Conservation (phyloP, 2,329 filamentous ascomycete genomes). For the Neonectria coccinea region DNA sequence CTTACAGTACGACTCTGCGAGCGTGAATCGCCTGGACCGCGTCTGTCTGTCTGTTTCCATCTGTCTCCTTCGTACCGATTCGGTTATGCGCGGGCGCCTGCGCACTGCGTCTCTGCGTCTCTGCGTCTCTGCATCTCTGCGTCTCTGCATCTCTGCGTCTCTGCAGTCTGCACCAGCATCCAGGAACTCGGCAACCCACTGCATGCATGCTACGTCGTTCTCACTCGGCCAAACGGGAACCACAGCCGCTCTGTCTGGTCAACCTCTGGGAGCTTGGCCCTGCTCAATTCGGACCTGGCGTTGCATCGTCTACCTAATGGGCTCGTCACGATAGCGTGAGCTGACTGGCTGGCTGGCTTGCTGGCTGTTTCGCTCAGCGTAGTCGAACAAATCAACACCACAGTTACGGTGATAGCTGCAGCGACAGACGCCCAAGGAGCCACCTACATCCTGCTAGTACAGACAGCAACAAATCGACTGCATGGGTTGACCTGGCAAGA, state of each 20-base stretch:
- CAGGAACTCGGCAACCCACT: slow-evolving; percentile 8
- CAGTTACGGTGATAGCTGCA: slow-evolving; percentile 21
- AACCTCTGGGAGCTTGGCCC: neutral
- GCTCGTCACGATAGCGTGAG: slow-evolving; percentile 2
- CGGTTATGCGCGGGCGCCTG: slow-evolving; percentile 11
- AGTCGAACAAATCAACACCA: slow-evolving; percentile 13
- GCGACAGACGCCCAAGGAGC: slow-evolving; percentile 11
- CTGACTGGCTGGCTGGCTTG: slow-evolving; percentile 1
- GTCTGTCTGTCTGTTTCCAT: slow-evolving; percentile 15
- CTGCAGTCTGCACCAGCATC: slow-evolving; percentile 4
- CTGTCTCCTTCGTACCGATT: slow-evolving; percentile 6
- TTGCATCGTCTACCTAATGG: slow-evolving; percentile 14
- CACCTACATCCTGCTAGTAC: slow-evolving; percentile 10
- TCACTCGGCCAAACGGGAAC: slow-evolving; percentile 23
- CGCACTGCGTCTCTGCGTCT: slow-evolving; percentile 10
- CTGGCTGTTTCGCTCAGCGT: neutral
- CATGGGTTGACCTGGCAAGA: slow-evolving; percentile 22
- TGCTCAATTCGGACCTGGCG: slow-evolving; percentile 18
- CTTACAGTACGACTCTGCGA: slow-evolving; percentile 14
- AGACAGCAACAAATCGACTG: slow-evolving; percentile 13
- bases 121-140: too few species aligned
- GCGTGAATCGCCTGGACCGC: slow-evolving; percentile 7
- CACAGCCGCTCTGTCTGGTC: slow-evolving; percentile 2
- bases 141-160: neutral
- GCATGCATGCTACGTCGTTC: slow-evolving; percentile 3